Conservation (phyloP, 495 filamentous ascomycete genomes). For the Talaromyces ruber region DNA sequence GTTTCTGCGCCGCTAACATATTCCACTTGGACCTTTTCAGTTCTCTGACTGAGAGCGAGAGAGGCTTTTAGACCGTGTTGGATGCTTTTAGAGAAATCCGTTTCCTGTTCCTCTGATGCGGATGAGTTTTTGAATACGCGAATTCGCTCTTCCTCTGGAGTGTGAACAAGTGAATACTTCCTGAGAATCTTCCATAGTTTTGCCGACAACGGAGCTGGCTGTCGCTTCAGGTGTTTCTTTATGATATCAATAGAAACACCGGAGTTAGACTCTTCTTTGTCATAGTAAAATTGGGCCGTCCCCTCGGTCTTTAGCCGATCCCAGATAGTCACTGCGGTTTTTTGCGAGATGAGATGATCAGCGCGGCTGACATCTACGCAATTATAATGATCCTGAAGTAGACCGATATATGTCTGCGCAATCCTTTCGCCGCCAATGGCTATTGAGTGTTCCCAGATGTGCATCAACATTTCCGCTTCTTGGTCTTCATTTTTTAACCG, state of each 20-base stretch:
- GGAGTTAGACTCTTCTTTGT: not conserved
- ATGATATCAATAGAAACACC: not conserved
- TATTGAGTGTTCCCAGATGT: not conserved
- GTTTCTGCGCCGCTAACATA: not conserved
- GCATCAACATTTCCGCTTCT: not conserved
- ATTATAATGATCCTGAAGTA: not conserved
- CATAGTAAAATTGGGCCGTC: not conserved
- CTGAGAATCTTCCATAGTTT: not conserved
- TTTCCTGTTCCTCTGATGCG: not conserved
- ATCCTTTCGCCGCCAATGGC: not conserved
- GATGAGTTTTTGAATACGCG: not conserved
- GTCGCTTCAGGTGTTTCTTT: not conserved
- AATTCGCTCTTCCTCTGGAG: not conserved
- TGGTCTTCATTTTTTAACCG: not conserved
- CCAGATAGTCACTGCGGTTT: not conserved
- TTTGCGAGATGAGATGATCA: not conserved
- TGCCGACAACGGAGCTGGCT: not conserved
- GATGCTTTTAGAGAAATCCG: not conserved
- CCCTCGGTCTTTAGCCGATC: not conserved
- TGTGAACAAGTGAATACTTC: not conserved
- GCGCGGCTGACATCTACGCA: not conserved
- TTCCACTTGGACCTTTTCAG: not conserved
- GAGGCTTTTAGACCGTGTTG: not conserved
- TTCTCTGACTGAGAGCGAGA: not conserved
- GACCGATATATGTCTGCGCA: not conserved